These are phyloP conservation scores for Penicillium aurantiogriseum DNA, from an alignment of 2,329 filamentous ascomycete genomes.

Conservation along the genomic window DNA sequence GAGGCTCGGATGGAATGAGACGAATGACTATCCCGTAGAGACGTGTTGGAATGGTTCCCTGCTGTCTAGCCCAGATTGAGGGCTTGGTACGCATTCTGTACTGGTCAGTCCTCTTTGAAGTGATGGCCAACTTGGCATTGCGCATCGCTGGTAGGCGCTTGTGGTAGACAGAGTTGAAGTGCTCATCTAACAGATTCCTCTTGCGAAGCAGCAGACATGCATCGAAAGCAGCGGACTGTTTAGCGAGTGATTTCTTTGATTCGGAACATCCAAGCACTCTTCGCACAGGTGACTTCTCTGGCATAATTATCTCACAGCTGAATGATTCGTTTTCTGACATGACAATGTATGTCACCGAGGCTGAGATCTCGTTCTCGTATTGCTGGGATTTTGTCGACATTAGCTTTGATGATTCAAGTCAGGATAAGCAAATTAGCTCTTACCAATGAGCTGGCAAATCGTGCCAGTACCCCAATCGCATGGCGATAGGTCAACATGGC, in stretches of 20 bases:
- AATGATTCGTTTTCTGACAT: conserved; percentile 58
- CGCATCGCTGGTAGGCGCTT: conserved; percentile 75
- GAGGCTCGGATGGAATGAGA: conserved; percentile 55
- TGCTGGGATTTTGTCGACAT: conserved; percentile 30
- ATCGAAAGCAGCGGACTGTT: conserved; percentile 85
- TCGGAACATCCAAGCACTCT: conserved; percentile 63
- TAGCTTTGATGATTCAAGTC: neutral
- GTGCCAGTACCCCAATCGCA: conserved; percentile 68
- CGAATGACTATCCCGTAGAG: conserved; percentile 64
- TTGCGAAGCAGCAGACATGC: conserved; percentile 69
- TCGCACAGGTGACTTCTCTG: conserved; percentile 69
- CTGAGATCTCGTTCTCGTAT: conserved; percentile 48
- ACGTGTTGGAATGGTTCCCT: conserved; percentile 47
- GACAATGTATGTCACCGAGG: conserved; percentile 62
- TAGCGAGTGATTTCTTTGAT: conserved; percentile 71
- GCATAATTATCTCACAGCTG: conserved; percentile 75
- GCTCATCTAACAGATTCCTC: conserved; percentile 66
- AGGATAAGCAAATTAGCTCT: conserved; percentile 8
- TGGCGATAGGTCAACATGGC: conserved; percentile 77
- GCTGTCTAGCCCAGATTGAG: conserved; percentile 61
- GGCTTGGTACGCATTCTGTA: conserved; percentile 83
- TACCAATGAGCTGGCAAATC: conserved; percentile 69
- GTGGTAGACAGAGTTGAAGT: conserved; percentile 70
- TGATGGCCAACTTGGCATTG: conserved; percentile 83
- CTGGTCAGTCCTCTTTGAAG: conserved; percentile 67